Conservation (phyloP, 208 protist genomes). For the Acanthamoeba lenticulata region DNA sequence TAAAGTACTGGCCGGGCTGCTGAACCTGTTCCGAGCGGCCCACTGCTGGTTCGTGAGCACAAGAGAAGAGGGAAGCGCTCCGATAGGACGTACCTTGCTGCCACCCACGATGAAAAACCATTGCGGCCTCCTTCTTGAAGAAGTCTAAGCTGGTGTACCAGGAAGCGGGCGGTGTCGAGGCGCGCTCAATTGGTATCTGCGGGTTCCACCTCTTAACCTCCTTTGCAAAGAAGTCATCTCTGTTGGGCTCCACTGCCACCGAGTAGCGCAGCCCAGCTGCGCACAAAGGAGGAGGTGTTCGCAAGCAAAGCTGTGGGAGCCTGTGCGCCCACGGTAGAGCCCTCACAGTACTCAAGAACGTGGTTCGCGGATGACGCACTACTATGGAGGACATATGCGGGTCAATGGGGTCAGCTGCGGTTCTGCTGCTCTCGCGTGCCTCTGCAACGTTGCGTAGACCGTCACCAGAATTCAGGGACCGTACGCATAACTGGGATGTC, state of each 20-base stretch:
- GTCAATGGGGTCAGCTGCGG: too few relatives aligned
- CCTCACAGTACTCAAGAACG: too few relatives aligned
- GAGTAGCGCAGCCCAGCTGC: too few relatives aligned
- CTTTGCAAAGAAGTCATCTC: background rate
- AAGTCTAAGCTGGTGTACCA: background rate
- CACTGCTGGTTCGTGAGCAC: background rate
- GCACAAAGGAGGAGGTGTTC: too few relatives aligned
- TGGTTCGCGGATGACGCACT: too few relatives aligned
- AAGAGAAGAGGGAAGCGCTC: background rate
- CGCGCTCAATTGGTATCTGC: background rate
- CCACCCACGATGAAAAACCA: background rate
- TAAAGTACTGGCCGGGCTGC: background rate
- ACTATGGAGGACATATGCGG: too few relatives aligned
- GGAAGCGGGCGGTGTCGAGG: background rate
- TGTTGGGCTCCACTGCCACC: background rate
- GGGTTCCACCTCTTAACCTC: slow-evolving; percentile 1
- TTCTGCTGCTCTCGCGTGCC: too few relatives aligned
- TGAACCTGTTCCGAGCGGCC: background rate
- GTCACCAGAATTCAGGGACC: too few relatives aligned
- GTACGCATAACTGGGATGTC: too few relatives aligned
- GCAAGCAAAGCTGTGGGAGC: too few relatives aligned
- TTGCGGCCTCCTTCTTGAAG: background rate
- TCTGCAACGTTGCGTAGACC: too few relatives aligned
- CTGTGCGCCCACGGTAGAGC: too few relatives aligned
- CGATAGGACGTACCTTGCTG: background rate